These are phyloP conservation scores for Lichtheimia ramosa DNA, from an alignment of 371 early-diverging fungal genomes.

Conservation along the genomic window DNA sequence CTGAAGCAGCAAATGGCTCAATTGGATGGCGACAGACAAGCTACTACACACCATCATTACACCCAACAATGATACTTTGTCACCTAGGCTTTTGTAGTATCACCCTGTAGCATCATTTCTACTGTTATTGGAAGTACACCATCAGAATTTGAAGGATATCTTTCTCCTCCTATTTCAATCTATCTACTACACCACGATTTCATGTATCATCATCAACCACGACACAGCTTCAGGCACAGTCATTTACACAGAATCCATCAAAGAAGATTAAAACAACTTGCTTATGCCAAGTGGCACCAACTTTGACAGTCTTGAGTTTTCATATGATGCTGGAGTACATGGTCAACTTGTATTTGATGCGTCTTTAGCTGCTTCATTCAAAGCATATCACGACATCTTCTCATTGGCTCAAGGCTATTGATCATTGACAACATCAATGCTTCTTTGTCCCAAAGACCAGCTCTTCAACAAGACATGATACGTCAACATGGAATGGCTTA, in stretches of 20 bases:
- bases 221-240: background rate
- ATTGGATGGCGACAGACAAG: background rate
- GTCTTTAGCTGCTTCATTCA: background rate
- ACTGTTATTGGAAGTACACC: background rate
- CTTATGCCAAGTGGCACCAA: conserved; percentile 15
- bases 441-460: no score
- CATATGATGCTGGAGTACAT: conserved; percentile 36
- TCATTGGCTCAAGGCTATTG: background rate
- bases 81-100: no score
- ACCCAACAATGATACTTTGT: no score
- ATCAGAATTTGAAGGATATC: background rate
- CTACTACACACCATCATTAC: no score
- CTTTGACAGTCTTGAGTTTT: conserved; percentile 41
- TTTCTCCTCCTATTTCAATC: no score
- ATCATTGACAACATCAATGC: no score
- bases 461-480: no score
- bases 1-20: conserved; percentile 52
- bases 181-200: background rate
- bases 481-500: no score
- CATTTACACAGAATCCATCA: background rate
- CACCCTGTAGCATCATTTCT: no score
- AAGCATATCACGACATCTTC: background rate
- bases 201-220: background rate
- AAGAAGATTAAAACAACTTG: conserved; percentile 2
- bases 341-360: conserved; percentile 49